Conservation (phyloP, 345 rosid species). For the Raphanus sativus region DNA sequence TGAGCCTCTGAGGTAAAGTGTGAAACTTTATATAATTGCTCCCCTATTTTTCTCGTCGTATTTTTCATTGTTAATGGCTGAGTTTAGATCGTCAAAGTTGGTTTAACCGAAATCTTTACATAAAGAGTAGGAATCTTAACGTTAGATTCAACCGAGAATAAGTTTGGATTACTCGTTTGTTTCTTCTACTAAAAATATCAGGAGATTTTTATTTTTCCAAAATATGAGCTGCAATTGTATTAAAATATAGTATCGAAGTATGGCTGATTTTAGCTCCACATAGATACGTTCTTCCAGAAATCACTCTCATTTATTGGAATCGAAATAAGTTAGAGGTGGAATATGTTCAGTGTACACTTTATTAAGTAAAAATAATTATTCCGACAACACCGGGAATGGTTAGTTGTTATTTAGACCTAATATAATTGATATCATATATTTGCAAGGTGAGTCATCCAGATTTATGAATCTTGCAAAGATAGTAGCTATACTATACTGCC, state of each 20-base stretch:
- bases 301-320: not conserved
- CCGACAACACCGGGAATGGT: slow-evolving; percentile 24
- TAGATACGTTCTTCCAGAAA: not conserved
- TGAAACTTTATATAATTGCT: not conserved
- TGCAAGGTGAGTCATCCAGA: slow-evolving; percentile 15
- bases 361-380: not conserved
- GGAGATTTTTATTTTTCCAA: not conserved
- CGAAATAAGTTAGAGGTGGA: slow-evolving; percentile 1
- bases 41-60: not conserved
- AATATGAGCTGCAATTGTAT: not conserved
- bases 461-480: slow-evolving; percentile 9
- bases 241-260: not conserved
- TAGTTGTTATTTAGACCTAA: slow-evolving; percentile 10
- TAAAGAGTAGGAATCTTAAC: not conserved
- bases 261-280: not conserved
- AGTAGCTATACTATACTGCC: not conserved
- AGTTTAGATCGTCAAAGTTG: not conserved
- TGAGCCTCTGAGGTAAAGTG: not conserved
- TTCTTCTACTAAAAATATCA: not conserved
- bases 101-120: not conserved
- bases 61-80: not conserved
- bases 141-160: not conserved
- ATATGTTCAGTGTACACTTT: not conserved
- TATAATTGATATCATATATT: not conserved
- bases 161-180: not conserved